These are phyloP conservation scores for Prunus mongolica DNA, from an alignment of 306 rosid species.

Conservation along the genomic window DNA sequence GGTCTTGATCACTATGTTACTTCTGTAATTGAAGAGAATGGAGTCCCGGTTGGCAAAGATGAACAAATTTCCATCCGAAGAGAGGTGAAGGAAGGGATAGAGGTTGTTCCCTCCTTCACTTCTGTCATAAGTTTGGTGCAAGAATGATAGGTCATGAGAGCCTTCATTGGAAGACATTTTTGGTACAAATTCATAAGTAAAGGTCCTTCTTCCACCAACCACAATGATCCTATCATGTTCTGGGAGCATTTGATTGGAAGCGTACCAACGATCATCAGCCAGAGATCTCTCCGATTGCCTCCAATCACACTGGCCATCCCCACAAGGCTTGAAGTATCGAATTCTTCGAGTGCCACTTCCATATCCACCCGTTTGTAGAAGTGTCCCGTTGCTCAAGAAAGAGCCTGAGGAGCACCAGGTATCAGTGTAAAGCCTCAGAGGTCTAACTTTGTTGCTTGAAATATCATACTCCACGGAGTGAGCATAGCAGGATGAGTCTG, in stretches of 20 bases:
- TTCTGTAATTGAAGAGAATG: conserved; percentile 46
- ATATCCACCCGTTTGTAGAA: conserved; percentile 61
- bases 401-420: conserved; percentile 90
- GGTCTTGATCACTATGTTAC: conserved; percentile 51
- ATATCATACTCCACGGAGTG: conserved; percentile 79
- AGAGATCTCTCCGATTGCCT: conserved; percentile 24
- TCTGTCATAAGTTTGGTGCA: conserved; percentile 45
- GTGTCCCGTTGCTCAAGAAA: conserved; percentile 69
- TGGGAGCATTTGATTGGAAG: conserved; percentile 53
- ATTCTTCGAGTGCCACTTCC: conserved; percentile 39
- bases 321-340: conserved; percentile 49
- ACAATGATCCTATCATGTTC: conserved; percentile 49
- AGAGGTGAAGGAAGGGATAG: conserved; percentile 79
- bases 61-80: conserved; percentile 70
- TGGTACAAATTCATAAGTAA: conserved; percentile 64
- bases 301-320: conserved; percentile 52
- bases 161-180: conserved; percentile 33
- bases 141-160: conserved; percentile 52
- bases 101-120: conserved; percentile 50
- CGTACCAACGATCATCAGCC: conserved; percentile 65
- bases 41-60: conserved; percentile 73
- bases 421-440: conserved; percentile 54
- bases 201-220: conserved; percentile 68
- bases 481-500: conserved; percentile 65
- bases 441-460: conserved; percentile 43